Evolutionary conservation across 2,329 filamentous ascomycete species (phyloP), one percentile per base, ranked within the genome.

Genomic region (Hyphodiscus sp.): DNA sequence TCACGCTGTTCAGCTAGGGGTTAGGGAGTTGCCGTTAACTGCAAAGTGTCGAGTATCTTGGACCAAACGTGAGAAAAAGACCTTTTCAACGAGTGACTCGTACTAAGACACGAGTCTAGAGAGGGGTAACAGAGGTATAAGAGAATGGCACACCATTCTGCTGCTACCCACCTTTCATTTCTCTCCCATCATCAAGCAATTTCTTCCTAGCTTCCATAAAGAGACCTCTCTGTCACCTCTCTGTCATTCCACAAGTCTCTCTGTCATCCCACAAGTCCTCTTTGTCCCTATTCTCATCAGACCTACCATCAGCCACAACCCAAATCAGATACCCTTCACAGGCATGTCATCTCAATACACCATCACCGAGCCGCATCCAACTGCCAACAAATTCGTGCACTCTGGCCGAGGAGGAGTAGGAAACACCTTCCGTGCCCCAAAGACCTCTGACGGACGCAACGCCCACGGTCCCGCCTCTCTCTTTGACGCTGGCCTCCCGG

Each of bases 351-450:
- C 58, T 49, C 50, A 50, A 48, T 67, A 65, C 63, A 52, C 56
- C 49, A 55, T 68, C 56, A 61, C 62, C 49, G 65, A 68, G 52
- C 66, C 65, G 43, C 65, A 67, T 58, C 66, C 66, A 51, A 64
- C 58, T 58, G 55, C 61, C 53, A 45, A 48, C 48, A 55, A 50
- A 30, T 67, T 63, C 57, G 55, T 60, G 16, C 61, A 66, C 51
- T 58, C 61, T 19, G 65, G 66, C 15, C 60, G 66, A n/a, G 66
- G 66, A 38, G 66, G 65, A 29, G 62, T 62, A 42, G 66, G 66
- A 38, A 68, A 68, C 56, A 62, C 58, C 45, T 63, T 66, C 59
- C 67, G 64, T 48, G 63, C 63, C 4, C 60, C 63, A 23, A 63
- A 62, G 50, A 65, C 64, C 46, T 57, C 52, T 55, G 51, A 56